These are phyloP conservation scores for Aspergillus sojae DNA, from an alignment of 2,329 filamentous ascomycete species.

Conservation along the genomic window DNA sequence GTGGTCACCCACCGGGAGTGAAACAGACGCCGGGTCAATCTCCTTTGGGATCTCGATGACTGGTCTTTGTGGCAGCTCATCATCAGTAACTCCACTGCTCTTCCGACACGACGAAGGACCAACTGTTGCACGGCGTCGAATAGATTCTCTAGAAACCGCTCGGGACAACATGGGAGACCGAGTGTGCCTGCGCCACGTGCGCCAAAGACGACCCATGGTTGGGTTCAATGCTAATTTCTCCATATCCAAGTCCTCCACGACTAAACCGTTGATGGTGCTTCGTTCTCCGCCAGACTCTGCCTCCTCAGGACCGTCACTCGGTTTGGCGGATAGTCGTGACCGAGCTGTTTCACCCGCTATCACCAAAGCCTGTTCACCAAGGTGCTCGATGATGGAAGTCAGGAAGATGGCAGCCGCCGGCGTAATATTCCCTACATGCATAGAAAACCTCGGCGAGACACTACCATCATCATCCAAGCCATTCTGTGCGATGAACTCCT, in stretches of 20 bases:
- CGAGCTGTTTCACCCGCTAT: constrained; percentile 82
- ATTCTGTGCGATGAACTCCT: constrained; percentile 81
- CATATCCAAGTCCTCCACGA: constrained; percentile 90
- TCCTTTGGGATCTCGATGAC: constrained; percentile 23
- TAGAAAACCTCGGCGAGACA: constrained; percentile 59
- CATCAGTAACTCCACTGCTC: constrained; percentile 40
- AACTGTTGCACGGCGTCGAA: constrained; percentile 34
- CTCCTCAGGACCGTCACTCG: constrained; percentile 59
- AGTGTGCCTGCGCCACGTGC: constrained; percentile 85
- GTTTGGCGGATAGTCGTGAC: constrained; percentile 33
- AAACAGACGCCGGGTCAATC: constrained; percentile 35
- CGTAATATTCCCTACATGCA: constrained; percentile 69
- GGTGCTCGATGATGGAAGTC: constrained; percentile 89
- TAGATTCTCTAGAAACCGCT: constrained; percentile 46
- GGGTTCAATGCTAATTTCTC: constrained; percentile 90
- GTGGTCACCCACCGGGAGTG: constrained; percentile 34
- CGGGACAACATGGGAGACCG: constrained; percentile 40
- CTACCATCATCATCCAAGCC: constrained; percentile 63
- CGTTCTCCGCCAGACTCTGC: constrained; percentile 48
- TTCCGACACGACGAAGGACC: constrained; percentile 35
- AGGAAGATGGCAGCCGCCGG: constrained; percentile 94
- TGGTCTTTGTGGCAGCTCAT: constrained; percentile 27
- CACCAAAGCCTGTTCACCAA: constrained; percentile 89
- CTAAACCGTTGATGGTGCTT: constrained; percentile 62
- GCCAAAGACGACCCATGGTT: constrained; percentile 86